phyloP scores from a whole-genome alignment of 495 filamentous ascomycete genomes.

The Barbatosphaeria neglecta region DNA sequence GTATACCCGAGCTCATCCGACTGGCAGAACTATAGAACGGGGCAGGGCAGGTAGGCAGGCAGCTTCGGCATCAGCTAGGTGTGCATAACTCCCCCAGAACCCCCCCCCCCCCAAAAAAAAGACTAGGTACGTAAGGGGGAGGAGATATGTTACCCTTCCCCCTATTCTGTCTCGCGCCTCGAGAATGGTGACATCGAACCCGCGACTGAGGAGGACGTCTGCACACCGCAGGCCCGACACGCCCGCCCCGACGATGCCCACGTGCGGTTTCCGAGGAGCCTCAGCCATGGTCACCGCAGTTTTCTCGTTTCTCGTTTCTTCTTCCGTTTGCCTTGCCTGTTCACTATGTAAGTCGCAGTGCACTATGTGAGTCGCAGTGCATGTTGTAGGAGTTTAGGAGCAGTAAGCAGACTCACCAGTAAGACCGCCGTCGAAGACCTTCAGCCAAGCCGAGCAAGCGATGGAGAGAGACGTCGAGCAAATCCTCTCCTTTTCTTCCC shows the following conservation, averaged over 20 bases:
- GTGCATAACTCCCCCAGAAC: too few relatives aligned
- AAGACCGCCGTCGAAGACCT: too few relatives aligned
- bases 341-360: too few relatives aligned
- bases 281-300: background rate
- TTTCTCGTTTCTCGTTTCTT: background rate
- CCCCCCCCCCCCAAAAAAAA: too few relatives aligned
- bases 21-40: conserved; percentile 7
- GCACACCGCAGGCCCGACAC: conserved; percentile 61
- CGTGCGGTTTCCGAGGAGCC: conserved; percentile 25
- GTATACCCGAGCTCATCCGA: conserved; percentile 26
- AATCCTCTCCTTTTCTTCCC: too few relatives aligned
- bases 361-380: too few relatives aligned
- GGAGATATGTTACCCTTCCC: conserved; percentile 61
- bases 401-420: background rate
- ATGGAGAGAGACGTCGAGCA: too few relatives aligned
- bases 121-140: too few relatives aligned
- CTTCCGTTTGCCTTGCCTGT: too few relatives aligned
- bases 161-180: conserved; percentile 61
- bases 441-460: too few relatives aligned
- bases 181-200: conserved; percentile 55
- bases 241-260: conserved; percentile 62
- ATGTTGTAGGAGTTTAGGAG: too few relatives aligned
- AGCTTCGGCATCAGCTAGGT: too few relatives aligned
- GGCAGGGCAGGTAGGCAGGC: conserved; percentile 1
- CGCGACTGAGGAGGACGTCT: conserved; percentile 53